Evolutionary conservation across 1,284 basidiomycete genomes (phyloP).

Genomic region (Phaffia rhodozyma): DNA sequence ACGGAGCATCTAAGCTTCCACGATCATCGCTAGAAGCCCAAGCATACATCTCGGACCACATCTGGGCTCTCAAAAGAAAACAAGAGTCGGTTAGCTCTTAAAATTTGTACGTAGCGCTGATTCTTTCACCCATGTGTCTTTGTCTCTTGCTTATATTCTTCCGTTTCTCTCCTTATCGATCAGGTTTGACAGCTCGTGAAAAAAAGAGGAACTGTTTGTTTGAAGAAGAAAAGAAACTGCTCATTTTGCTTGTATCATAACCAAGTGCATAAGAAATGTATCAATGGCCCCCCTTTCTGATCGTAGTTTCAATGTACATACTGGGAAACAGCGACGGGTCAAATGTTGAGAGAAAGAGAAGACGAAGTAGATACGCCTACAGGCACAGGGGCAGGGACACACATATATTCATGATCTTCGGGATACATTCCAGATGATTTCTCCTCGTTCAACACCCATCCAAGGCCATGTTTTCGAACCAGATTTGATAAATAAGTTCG

Average conservation of each 20-base stretch:
- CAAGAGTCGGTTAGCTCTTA: constrained; percentile 19
- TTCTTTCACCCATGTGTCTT: not conserved
- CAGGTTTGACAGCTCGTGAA: no score
- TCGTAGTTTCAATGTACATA: no score
- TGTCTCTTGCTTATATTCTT: not conserved
- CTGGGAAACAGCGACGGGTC: no score
- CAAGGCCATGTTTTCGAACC: constrained; percentile 34
- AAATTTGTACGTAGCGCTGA: not conserved
- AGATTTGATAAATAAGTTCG: constrained; percentile 58
- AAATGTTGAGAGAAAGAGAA: no score
- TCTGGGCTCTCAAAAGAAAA: constrained; percentile 28
- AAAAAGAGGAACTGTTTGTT: no score
- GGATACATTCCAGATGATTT: constrained; percentile 27
- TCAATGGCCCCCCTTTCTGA: no score
- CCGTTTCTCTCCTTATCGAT: not conserved
- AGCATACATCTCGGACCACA: constrained; percentile 33
- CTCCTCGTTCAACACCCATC: constrained; percentile 32
- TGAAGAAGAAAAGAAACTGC: no score
- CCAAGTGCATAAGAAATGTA: no score
- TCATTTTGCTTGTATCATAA: no score
- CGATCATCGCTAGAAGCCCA: constrained; percentile 30
- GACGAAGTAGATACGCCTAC: no score
- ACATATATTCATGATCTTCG: no score
- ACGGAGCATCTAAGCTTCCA: constrained; percentile 35
- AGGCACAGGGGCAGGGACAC: no score